Conservation (phyloP, 1,139 yeast genomes). For the Sugiyamaella novakii region DNA sequence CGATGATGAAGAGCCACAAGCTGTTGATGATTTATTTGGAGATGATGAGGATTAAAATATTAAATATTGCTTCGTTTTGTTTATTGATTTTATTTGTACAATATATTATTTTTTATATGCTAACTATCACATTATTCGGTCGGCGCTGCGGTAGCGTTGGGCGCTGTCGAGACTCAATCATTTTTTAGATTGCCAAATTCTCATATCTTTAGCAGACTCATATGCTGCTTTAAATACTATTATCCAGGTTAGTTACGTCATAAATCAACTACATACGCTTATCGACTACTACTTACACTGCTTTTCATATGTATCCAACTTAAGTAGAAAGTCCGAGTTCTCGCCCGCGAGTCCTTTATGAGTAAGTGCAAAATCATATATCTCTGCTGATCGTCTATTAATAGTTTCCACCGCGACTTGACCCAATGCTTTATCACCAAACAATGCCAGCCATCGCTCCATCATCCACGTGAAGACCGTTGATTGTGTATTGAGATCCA, state of each 20-base stretch:
- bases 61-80: not conserved
- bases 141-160: too few relatives aligned
- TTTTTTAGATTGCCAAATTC: slow-evolving; percentile 74
- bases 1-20: slow-evolving; percentile 37
- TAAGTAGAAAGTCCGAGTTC: slow-evolving; percentile 54
- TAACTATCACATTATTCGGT: too few relatives aligned
- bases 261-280: not conserved
- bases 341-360: slow-evolving; percentile 42
- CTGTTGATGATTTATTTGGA: slow-evolving; percentile 34
- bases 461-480: slow-evolving; percentile 69
- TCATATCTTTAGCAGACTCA: slow-evolving; percentile 62
- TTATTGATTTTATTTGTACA: slow-evolving; percentile 5
- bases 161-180: too few relatives aligned
- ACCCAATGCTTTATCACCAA: slow-evolving; percentile 64
- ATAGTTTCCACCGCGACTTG: slow-evolving; percentile 56
- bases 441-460: slow-evolving; percentile 73
- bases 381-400: slow-evolving; percentile 64
- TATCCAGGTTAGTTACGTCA: slow-evolving; percentile 1
- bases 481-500: slow-evolving; percentile 69
- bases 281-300: slow-evolving; percentile 38
- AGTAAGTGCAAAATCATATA: slow-evolving; percentile 72
- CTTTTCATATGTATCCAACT: slow-evolving; percentile 77
- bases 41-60: slow-evolving; percentile 34
- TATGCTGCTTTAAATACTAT: slow-evolving; percentile 58
- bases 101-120: slow-evolving; percentile 4